Conservation (phyloP, 1,284 basidiomycete species). For the Boletellus sp. region DNA sequence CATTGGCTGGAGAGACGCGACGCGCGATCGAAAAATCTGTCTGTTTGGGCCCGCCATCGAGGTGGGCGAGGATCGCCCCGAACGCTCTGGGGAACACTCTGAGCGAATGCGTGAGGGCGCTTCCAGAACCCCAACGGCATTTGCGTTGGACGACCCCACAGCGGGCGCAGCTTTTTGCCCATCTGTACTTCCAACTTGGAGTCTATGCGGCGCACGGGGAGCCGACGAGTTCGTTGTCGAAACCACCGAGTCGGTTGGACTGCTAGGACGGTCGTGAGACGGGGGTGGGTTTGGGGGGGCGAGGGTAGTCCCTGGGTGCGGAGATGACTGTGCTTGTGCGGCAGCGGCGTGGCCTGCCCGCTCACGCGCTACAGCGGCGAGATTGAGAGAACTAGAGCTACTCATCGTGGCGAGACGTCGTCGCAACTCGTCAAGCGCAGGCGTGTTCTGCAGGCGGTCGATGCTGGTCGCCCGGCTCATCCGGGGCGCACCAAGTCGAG, state of each 20-base stretch:
- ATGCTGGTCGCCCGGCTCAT: slow-evolving; percentile 44
- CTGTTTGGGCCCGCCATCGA: slow-evolving; percentile 51
- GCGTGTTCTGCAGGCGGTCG: slow-evolving; percentile 40
- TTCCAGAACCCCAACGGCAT: slow-evolving; percentile 74
- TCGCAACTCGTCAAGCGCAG: slow-evolving; percentile 72
- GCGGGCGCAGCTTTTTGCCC: slow-evolving; percentile 82
- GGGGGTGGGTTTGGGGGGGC: slow-evolving; percentile 35
- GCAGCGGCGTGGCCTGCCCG: slow-evolving; percentile 32
- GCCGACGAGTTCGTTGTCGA: slow-evolving; percentile 65
- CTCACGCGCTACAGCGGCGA: slow-evolving; percentile 45
- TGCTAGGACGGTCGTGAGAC: slow-evolving; percentile 52
- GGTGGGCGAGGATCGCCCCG: slow-evolving; percentile 68
- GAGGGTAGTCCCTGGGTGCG: slow-evolving; percentile 23
- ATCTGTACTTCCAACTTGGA: slow-evolving; percentile 66
- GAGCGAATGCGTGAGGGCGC: slow-evolving; percentile 58
- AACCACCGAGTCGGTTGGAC: slow-evolving; percentile 70
- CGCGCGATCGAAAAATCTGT: slow-evolving; percentile 44
- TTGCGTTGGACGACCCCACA: slow-evolving; percentile 74
- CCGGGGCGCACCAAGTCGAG: slow-evolving; percentile 46
- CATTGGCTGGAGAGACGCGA: slow-evolving; percentile 52
- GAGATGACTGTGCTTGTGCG: slow-evolving; percentile 28
- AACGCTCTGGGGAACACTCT: slow-evolving; percentile 62
- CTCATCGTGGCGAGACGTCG: slow-evolving; percentile 69
- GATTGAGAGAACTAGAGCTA: slow-evolving; percentile 56
- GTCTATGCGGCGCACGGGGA: slow-evolving; percentile 54